A percentile compares a stretch with the other conserved stretches of the same genome.
phyloP scores from a whole-genome alignment of 208 protist genomes.

The Plasmodiophora brassicae region DNA sequence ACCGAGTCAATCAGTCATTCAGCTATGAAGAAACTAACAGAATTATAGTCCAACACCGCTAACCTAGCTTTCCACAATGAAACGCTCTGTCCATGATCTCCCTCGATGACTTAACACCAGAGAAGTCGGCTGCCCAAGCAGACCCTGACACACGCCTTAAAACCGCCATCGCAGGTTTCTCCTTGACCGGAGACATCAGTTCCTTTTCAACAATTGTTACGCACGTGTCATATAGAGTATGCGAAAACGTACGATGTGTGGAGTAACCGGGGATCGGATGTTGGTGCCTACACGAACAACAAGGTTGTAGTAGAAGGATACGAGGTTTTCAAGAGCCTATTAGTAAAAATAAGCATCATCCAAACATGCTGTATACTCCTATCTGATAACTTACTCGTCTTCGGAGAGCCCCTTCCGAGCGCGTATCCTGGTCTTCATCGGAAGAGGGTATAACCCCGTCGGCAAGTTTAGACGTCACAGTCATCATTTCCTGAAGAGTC shows the following conservation, averaged over 20 bases:
- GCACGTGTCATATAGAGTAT: too few species aligned
- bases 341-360: background rate
- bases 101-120: too few species aligned
- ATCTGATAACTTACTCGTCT: background rate
- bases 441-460: slow-evolving; percentile 12
- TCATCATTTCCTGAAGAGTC: background rate
- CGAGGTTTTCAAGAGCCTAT: background rate
- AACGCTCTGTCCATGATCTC: slow-evolving; percentile 21
- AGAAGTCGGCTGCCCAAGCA: too few species aligned
- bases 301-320: slow-evolving; percentile 5
- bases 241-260: too few species aligned
- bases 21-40: too few species aligned
- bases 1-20: background rate
- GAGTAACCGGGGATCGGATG: background rate
- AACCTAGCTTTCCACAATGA: background rate
- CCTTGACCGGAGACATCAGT: too few species aligned
- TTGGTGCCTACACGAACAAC: background rate
- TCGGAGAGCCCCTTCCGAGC: background rate
- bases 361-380: background rate
- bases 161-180: too few species aligned
- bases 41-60: too few species aligned
- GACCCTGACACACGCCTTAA: too few species aligned
- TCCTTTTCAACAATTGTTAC: too few species aligned
- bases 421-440: background rate
- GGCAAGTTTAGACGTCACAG: slow-evolving; percentile 15